Base-by-base conservation (phyloP, 371 early-diverging fungal genomes). In the Syncephalastrum sp. region DNA sequence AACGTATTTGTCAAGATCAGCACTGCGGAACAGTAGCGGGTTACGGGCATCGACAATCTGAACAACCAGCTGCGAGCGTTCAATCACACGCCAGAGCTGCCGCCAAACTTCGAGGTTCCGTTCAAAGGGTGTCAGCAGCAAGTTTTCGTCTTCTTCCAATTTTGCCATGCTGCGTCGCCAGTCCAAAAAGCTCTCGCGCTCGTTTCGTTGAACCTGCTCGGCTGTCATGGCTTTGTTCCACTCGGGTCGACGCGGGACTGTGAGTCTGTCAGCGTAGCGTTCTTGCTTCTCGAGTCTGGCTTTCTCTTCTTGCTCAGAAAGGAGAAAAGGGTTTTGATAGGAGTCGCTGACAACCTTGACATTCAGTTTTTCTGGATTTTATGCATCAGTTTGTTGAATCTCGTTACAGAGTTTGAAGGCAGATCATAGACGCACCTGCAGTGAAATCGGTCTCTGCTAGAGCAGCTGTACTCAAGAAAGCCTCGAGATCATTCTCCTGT, bases 1-100 rank as follows among this genome's bases (percentile, higher is more conserved):
- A 25, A 98, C 96, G 63, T 98, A 94, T 49, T 78, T 84, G 33
- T 92, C 93, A 54, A 99, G 73, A 80, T 99, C 99, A 4, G 84
- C 82, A 51, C 90, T 91, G 47, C 97, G 82, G 80, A 98, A 99
- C 54, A 99, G 79, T 53, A 96, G 64, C 1, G 99, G 99, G 77
- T 99, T 96, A 57, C 99, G 86, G 16, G 96, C 96, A 82, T 99
- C 99, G n/a, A 99, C 97, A 60, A 99, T 99, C 77, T 99, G 99
- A 19, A 98, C 95, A 27, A 99, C 85, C 60, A 97, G 59, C 59
- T 99, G 94, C 33, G 96, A 93, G 54, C 96, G 83, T 74, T 99
- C 99, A 69, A 99, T 92, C 43, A 99, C 99, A 27, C 99, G 86
- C 99, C 99, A 99, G 52, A 99, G 83, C 75, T 99, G 99, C 50